Base-by-base conservation (phyloP, 768 basidiomycete genomes). In the Suillus cothurnatus region DNA sequence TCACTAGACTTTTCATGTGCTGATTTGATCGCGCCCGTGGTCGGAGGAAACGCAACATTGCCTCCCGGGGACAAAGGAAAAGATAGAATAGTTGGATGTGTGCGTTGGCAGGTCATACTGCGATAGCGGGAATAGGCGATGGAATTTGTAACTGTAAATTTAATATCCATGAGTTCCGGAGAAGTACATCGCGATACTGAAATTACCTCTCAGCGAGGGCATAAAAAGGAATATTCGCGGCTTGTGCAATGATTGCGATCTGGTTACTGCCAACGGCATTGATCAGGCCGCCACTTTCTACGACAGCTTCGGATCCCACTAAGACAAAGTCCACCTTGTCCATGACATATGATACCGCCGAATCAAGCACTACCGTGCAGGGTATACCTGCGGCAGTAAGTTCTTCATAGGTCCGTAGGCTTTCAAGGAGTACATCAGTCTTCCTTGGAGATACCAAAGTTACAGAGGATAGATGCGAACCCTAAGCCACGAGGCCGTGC, bases 261-360 rank as follows among this genome's bases (percentile, higher is more conserved):
- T 97, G 95, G 77, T 94, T 95, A 71, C 95, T 95, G 49, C 97
- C 97, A 43, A 99, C 92, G 61, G 92, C 93, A 73, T 95, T 95
- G 70, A 96, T 88, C 66, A 94, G 80, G 5, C 95, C 94, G 52
- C 97, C 97, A 67, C 93, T 95, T 78, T 99, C 97, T 6, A 97
- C 97, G 32, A 99, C 96, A 9, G 96, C 97, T 80, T 99, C 97
- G 47, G 95, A 95, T 38, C 97, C 97, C 47, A 99, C 95, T 57
- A 99, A 85, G 59, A 97, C 92, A 75, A 97, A 92, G 76, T 97
- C 94, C 23, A 97, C 94, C 70, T 92, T 90, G 69, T 97, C 94
- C 92, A 99, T 98, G 70, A 94, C 88, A 80, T 98, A 99, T 45
- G 94, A 94, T 5, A 99, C 96, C 2, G 97, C 95, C 17, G 94